A percentile compares a stretch with the other conserved stretches of the same genome.
phyloP scores from a whole-genome alignment of 352 stramenopile species.

The Pythium myriotylum region DNA sequence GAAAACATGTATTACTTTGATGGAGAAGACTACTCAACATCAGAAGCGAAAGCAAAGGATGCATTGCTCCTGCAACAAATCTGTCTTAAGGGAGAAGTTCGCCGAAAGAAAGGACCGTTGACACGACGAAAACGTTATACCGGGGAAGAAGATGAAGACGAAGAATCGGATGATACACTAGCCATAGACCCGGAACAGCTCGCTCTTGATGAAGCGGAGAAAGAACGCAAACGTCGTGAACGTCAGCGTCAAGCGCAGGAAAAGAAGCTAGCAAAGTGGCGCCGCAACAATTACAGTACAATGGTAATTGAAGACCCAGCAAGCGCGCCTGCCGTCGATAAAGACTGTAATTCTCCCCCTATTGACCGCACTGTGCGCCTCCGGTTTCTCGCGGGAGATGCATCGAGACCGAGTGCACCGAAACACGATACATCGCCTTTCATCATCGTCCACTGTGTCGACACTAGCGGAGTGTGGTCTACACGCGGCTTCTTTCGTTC shows the following conservation, averaged over 20 bases:
- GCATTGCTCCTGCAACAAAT: slow-evolving; percentile 43
- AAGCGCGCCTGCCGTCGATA: not conserved
- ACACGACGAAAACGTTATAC: slow-evolving; percentile 30
- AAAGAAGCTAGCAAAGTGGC: slow-evolving; percentile 60
- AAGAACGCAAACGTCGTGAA: slow-evolving; percentile 41
- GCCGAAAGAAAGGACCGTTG: slow-evolving; percentile 33
- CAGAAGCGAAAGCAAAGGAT: slow-evolving; percentile 43
- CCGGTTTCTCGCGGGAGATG: slow-evolving; percentile 60
- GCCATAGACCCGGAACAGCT: slow-evolving; percentile 21
- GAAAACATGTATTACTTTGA: slow-evolving; percentile 90
- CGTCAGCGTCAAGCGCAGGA: slow-evolving; percentile 42
- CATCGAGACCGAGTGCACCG: slow-evolving; percentile 41
- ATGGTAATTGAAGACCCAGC: slow-evolving; percentile 31
- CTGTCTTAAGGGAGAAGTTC: slow-evolving; percentile 25
- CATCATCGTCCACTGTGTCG: slow-evolving; percentile 78
- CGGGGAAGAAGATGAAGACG: slow-evolving; percentile 40
- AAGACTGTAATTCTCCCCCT: slow-evolving; percentile 2
- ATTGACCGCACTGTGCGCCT: slow-evolving; percentile 32
- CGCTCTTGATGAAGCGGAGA: slow-evolving; percentile 33
- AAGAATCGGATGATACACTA: slow-evolving; percentile 26
- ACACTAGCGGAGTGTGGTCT: slow-evolving; percentile 76
- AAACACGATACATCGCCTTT: slow-evolving; percentile 13
- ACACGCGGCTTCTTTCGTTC: slow-evolving; percentile 73
- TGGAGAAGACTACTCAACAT: slow-evolving; percentile 68
- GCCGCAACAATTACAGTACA: slow-evolving; percentile 65